Evolutionary conservation across 768 basidiomycete species (phyloP).

Genomic region (Russula brevipes): DNA sequence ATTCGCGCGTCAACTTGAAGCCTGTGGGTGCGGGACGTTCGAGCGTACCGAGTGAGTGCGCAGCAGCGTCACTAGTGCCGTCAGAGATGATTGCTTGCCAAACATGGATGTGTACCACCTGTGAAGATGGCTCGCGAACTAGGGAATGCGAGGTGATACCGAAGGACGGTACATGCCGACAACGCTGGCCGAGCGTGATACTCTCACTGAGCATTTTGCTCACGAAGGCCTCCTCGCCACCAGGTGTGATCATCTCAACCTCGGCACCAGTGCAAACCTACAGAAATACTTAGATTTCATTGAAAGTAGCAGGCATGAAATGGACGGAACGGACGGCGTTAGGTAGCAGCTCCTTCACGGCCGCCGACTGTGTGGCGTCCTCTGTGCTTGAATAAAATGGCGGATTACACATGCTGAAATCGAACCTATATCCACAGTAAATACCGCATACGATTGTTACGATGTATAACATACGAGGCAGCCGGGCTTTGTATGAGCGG

Average conservation of each 20-base stretch:
- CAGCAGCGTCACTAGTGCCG: constrained; percentile 52
- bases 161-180: constrained; percentile 45
- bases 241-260: constrained; percentile 83
- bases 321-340: constrained; percentile 51
- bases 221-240: constrained; percentile 83
- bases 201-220: constrained; percentile 74
- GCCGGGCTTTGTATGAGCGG: constrained; percentile 30
- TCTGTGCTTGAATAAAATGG: constrained; percentile 82
- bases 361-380: constrained; percentile 57
- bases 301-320: background rate
- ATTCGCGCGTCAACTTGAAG: background rate
- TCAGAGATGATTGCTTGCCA: constrained; percentile 77
- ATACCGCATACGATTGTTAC: background rate
- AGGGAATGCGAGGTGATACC: background rate
- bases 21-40: background rate
- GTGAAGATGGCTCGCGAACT: background rate
- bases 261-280: constrained; percentile 84
- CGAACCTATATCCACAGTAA: constrained; percentile 39
- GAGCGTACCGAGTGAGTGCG: constrained; percentile 40
- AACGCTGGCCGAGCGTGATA: constrained; percentile 41
- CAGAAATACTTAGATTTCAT: background rate
- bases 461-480: constrained; percentile 2
- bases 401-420: constrained; percentile 94
- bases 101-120: constrained; percentile 96
- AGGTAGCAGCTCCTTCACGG: constrained; percentile 59